These are phyloP conservation scores for Elaphomyces granulatus DNA, from an alignment of 495 filamentous ascomycete genomes.

Conservation along the genomic window DNA sequence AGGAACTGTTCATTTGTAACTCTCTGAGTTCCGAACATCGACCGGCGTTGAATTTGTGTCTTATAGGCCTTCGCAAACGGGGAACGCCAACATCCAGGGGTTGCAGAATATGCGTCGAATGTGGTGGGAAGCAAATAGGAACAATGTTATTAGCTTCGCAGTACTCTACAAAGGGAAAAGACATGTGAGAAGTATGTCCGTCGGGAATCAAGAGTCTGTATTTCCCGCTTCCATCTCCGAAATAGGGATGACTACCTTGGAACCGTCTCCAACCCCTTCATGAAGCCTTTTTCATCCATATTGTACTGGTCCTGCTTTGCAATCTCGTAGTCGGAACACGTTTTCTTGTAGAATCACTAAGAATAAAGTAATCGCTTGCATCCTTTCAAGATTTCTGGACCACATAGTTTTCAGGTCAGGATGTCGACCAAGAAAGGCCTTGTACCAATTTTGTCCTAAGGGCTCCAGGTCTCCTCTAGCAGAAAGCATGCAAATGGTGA, in stretches of 20 bases:
- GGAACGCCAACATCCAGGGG: constrained; percentile 11
- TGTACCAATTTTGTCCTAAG: not conserved
- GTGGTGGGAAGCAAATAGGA: constrained; percentile 2
- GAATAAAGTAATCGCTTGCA: not conserved
- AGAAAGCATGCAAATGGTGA: no score
- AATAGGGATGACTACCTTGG: not conserved
- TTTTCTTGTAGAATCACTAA: not conserved
- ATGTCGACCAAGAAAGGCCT: not conserved
- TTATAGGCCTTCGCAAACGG: no score
- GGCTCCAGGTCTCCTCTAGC: no score
- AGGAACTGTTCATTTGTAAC: no score
- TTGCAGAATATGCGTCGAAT: constrained; percentile 10
- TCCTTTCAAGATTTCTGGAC: not conserved
- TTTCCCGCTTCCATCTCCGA: not conserved
- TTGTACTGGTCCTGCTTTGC: not conserved
- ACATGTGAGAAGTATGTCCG: not conserved
- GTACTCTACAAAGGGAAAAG: not conserved
- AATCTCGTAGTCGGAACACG: not conserved
- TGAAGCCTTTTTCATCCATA: not conserved
- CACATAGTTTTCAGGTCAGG: not conserved
- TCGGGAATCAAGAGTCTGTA: not conserved
- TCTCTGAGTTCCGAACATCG: no score
- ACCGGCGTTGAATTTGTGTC: no score
- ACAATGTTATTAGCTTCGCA: constrained; percentile 7
- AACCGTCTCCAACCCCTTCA: not conserved